These are phyloP conservation scores for Hemileccinum impolitum DNA, from an alignment of 768 basidiomycete genomes.

Conservation along the genomic window DNA sequence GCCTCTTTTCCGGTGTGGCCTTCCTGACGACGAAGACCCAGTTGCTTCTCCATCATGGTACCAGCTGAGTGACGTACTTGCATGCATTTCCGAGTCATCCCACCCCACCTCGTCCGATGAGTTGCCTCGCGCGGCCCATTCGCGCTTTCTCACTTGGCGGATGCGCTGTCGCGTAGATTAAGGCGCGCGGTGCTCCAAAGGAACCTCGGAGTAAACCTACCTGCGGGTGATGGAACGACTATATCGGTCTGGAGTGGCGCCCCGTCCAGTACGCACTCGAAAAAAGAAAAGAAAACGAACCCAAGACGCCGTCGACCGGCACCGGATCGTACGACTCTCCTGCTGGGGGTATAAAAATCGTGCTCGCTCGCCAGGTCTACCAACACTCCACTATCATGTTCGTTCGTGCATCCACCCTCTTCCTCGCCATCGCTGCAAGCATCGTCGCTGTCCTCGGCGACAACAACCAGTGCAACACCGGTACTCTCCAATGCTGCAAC, in stretches of 20 bases:
- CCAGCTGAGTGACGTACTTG: conserved; percentile 17
- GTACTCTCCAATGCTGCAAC: conserved; percentile 12
- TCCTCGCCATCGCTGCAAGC: conserved; percentile 12
- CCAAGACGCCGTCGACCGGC: conserved; percentile 15
- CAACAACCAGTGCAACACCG: conserved; percentile 10
- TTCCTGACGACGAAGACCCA: conserved; percentile 7
- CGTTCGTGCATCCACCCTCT: conserved; percentile 4
- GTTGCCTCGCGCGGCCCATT: conserved; percentile 1
- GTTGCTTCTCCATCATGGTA: conserved; percentile 14
- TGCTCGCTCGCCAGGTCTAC: neutral
- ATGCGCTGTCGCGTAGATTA: conserved; percentile 6
- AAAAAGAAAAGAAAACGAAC: conserved; percentile 11
- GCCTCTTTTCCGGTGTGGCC: conserved; percentile 8
- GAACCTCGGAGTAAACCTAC: neutral
- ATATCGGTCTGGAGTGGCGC: conserved; percentile 6
- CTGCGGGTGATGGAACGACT: conserved; percentile 5
- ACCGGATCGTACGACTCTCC: conserved; percentile 6
- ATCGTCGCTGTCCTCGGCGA: conserved; percentile 1
- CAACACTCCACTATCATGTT: conserved; percentile 11
- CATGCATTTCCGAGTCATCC: conserved; percentile 4
- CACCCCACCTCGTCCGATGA: neutral
- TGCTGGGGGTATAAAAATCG: conserved; percentile 13
- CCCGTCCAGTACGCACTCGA: conserved; percentile 5
- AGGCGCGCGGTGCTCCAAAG: neutral
- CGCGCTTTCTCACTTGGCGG: conserved; percentile 6